These are phyloP conservation scores for Erodium moschatum DNA, from an alignment of 441 rosid species.

Conservation along the genomic window DNA sequence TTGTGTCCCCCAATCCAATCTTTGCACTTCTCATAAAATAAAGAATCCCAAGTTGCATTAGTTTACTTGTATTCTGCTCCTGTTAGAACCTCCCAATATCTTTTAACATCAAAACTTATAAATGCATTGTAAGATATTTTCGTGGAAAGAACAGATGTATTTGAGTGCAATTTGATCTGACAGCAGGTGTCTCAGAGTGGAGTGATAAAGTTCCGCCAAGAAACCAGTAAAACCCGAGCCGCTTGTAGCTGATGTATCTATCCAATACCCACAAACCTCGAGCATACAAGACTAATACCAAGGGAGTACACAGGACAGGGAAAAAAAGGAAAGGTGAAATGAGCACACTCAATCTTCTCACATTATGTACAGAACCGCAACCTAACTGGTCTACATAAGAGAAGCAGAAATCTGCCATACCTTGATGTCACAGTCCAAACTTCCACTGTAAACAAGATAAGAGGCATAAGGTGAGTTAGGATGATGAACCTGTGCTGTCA, in stretches of 20 bases:
- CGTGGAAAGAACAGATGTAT: neutral
- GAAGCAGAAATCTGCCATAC: conserved; percentile 62
- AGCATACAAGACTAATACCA: neutral
- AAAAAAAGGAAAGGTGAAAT: neutral
- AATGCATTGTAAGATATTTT: neutral
- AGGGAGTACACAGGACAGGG: neutral
- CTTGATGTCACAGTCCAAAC: conserved; percentile 78
- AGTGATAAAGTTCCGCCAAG: neutral
- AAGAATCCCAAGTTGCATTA: conserved; percentile 6
- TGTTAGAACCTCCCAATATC: neutral
- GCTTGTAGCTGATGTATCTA: neutral
- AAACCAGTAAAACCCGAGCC: neutral
- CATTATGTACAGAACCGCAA: conserved; percentile 10
- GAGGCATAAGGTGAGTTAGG: conserved; percentile 26
- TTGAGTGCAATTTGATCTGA: neutral
- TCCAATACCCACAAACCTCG: neutral
- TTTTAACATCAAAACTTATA: neutral
- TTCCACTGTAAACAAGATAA: conserved; percentile 63
- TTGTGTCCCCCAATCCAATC: conserved; percentile 14
- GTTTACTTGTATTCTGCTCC: neutral
- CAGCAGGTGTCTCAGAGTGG: neutral
- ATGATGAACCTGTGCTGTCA: conserved; percentile 49
- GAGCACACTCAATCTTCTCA: conserved; percentile 5
- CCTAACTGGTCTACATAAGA: conserved; percentile 17
- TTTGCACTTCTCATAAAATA: neutral